Evolutionary conservation across 306 rosid species (phyloP), one percentile per base, ranked within the genome.

Genomic region (Castanospermum australe): DNA sequence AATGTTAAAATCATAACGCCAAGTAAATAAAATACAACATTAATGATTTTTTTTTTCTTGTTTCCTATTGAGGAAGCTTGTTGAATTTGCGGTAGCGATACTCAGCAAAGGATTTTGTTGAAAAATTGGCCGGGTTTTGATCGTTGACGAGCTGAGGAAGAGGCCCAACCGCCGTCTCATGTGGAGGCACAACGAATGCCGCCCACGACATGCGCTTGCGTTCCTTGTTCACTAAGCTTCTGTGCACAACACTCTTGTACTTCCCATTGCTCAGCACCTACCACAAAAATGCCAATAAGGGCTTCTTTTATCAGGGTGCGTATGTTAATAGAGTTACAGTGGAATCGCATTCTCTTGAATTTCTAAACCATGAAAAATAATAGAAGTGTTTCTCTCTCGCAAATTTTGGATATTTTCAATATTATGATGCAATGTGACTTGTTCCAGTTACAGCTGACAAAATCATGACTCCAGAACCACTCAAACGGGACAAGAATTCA

Each of bases 201-300:
- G 92, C 93, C 94, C 97, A 90, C 0, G 94, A 92, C 90, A 92
- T 87, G 14, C 94, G 84, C 14, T 28, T 81, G 7, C 38, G 50
- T 52, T 90, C 89, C 81, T 88, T 87, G 80, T 86, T 90, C 84
- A 90, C 94, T 87, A 88, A 71, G 81, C 97, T 88, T 69, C 90
- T 84, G 12, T 92, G 93, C 21, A 88, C 55, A 21, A 92, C 89
- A 48, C 94, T 86, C 81, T 81, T 88, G 78, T 83, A 88, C 83
- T 80, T 90, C 8, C 95, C 93, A 73, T 92, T 92, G 75, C 94
- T 90, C 54, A 88, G 42, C 32, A 90, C 88, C 91, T 89, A 47
- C 32, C 42, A 35, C 17, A 52, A 24, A 21, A 30, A n/a, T 41
- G 14, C 18, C 12, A 50, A 12, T n/a, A 60, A 15, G 13, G 5